These are phyloP conservation scores for Lizanozyma gosingica DNA, from an alignment of 1,139 yeast species.

Conservation along the genomic window DNA sequence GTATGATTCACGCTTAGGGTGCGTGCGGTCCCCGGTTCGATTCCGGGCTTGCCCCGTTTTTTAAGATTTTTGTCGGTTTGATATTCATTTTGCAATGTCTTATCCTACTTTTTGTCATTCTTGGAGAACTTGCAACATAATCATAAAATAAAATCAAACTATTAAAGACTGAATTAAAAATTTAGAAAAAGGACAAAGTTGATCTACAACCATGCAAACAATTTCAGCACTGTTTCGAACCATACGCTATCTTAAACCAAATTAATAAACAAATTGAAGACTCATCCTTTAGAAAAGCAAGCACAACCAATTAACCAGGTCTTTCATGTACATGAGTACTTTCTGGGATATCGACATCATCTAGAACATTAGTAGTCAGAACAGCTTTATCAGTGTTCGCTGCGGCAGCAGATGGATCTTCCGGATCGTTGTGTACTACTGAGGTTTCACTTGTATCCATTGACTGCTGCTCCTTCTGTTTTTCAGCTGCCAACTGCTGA, in stretches of 20 bases:
- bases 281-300: background rate
- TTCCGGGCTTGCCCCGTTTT: background rate
- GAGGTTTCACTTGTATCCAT: constrained; percentile 1
- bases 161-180: background rate
- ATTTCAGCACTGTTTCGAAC: no score
- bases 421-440: background rate
- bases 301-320: background rate
- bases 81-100: background rate
- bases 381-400: background rate
- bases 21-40: background rate
- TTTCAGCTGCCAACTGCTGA: background rate
- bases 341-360: no score
- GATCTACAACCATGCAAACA: no score
- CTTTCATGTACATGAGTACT: background rate
- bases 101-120: background rate
- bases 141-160: background rate
- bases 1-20: background rate
- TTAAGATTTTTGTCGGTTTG: background rate
- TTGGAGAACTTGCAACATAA: no score
- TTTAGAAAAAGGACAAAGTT: no score
- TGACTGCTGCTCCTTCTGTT: constrained; percentile 1
- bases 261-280: background rate
- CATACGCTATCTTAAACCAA: no score
- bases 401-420: background rate
- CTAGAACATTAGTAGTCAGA: background rate